Base-by-base conservation (phyloP, 2,329 filamentous ascomycete species). In the Microsporum ferrugineum region DNA sequence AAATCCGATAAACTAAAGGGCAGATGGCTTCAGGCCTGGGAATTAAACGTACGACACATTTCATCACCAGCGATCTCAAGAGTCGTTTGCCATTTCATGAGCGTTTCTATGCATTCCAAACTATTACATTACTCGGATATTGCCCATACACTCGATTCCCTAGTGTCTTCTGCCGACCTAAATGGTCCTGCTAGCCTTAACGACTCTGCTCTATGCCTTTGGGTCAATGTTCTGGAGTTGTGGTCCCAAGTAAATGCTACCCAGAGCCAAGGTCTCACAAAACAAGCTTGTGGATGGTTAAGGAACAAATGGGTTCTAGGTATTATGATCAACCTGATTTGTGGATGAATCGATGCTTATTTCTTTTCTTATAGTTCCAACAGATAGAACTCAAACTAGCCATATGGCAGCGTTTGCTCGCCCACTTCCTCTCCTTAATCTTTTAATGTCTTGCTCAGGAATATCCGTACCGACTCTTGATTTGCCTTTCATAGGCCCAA, bases 251-350 rank as follows among this genome's bases (percentile, higher is more conserved):
- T 86, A 67, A 84, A 87, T 51, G 87, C 89, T 1, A 86, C 83
- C 62, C 82, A 83, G 39, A 88, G 83, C 65, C 82, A 85, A 66
- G 79, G 79, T 43, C 87, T 85, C 2, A 85, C 84, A 41, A 87
- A 84, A 65, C 84, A 88, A 67, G 81, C 94, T 39, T 82, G 94
- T 61, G 81, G 85, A 67, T 99, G 94, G 94, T 72, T 94, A 0
- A 85, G 91, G 67, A 82, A 85, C 38, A 86, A 82, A 68, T 99
- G 92, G 91, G 85, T 85, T 65, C 88, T 91, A 65, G 85, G 89
- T 92, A 78, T 71, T 82, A 72, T 60, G 31, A 33, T 23, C 57
- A 38, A 31, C 41, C 33, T 58, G 7, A 27, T 43, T 29, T 36
- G 12, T 3, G 27, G 14, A 31, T 49, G 14, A 43, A 41, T 27